phyloP scores from a whole-genome alignment of 148 eudicot species.

The Vaccinium vitisidaea region DNA sequence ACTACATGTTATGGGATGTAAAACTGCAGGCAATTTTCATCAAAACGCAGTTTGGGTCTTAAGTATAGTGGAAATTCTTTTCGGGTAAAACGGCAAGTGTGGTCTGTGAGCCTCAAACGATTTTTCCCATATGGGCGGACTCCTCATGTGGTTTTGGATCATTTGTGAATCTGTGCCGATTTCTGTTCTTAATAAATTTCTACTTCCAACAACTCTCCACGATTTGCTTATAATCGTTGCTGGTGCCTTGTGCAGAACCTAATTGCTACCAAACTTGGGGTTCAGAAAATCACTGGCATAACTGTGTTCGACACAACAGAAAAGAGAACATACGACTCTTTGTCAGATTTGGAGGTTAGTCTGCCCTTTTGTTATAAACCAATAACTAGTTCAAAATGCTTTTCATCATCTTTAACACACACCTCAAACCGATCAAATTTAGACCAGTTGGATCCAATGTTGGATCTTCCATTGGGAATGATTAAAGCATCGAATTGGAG shows the following conservation, averaged over 20 bases:
- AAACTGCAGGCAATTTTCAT: not conserved
- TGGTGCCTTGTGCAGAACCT: slow-evolving; percentile 64
- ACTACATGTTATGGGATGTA: too few relatives aligned
- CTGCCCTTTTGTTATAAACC: not conserved
- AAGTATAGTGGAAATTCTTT: not conserved
- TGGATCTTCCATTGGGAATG: slow-evolving; percentile 2
- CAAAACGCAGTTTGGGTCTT: not conserved
- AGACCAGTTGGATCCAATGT: not conserved
- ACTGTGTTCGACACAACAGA: slow-evolving; percentile 81
- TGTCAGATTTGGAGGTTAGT: slow-evolving; percentile 83
- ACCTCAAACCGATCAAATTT: not conserved
- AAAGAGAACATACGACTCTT: slow-evolving; percentile 80
- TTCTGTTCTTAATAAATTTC: not conserved
- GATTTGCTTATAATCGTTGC: not conserved
- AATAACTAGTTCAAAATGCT: not conserved
- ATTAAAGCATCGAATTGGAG: not conserved
- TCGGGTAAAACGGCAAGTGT: not conserved
- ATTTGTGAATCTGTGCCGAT: not conserved
- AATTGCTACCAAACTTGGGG: slow-evolving; percentile 80
- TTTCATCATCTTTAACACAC: not conserved
- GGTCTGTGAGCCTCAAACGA: not conserved
- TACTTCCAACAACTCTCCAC: not conserved
- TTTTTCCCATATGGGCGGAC: not conserved
- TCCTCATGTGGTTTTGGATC: not conserved
- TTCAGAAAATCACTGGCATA: slow-evolving; percentile 92